Percentiles rank a stretch among this genome's conserved stretches.
phyloP scores from a whole-genome alignment of 106 monocot species.

The Ottelia alismoides region DNA sequence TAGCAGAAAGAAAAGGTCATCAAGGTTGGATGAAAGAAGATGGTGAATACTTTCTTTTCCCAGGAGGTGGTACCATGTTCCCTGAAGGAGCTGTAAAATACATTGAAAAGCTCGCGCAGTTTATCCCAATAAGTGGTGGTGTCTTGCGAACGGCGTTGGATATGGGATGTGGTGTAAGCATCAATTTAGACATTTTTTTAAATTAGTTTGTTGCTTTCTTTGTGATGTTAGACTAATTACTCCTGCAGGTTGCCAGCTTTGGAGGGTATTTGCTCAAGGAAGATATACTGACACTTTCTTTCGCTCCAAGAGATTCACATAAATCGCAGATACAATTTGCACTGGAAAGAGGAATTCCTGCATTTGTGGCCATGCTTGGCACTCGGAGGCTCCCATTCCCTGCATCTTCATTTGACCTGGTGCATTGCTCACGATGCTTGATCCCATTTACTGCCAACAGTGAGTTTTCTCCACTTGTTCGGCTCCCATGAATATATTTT shows the following conservation, averaged over 20 bases:
- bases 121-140: slow-evolving; percentile 48
- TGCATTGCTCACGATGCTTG: slow-evolving; percentile 89
- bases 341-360: no score
- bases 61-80: slow-evolving; percentile 91
- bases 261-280: slow-evolving; percentile 69
- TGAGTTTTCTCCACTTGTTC: no score
- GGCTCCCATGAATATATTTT: no score
- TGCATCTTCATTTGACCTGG: slow-evolving; percentile 57
- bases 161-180: slow-evolving; percentile 87
- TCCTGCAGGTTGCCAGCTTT: slow-evolving; percentile 75
- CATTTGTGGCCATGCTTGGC: slow-evolving; percentile 87
- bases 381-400: slow-evolving; percentile 81
- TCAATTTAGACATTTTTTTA: not conserved
- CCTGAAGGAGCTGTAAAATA: slow-evolving; percentile 77
- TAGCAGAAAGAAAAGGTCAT: slow-evolving; percentile 89
- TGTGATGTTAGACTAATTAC: not conserved
- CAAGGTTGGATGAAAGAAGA: slow-evolving; percentile 88
- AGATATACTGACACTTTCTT: slow-evolving; percentile 65
- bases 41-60: slow-evolving; percentile 67
- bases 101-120: slow-evolving; percentile 60
- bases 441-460: slow-evolving; percentile 77
- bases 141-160: slow-evolving; percentile 65
- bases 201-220: not conserved
- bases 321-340: slow-evolving; percentile 92
- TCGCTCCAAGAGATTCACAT: slow-evolving; percentile 89